Base-by-base conservation (phyloP, 345 rosid species). In the Microthlaspi erraticum region DNA sequence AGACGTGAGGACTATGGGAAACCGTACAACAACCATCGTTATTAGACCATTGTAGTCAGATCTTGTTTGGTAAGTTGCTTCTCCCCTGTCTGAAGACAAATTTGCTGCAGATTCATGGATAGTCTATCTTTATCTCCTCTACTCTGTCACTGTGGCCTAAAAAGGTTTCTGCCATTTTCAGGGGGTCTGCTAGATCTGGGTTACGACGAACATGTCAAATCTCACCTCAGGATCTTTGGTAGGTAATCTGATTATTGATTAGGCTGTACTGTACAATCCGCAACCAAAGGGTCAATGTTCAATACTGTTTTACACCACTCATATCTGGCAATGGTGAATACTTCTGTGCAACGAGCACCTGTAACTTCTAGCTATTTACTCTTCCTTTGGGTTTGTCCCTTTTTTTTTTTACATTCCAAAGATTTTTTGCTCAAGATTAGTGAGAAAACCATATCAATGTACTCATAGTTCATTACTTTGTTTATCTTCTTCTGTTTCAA, bases 1-100 rank as follows among this genome's bases (percentile, higher is more conserved):
- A 89, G 93, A 75, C 93, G 85, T 20, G 96, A 85, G 56, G 89
- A 83, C 71, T 94, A 83, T 81, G 92, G 93, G 64, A 94, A 88
- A 83, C 65, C 83, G 44, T 94, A 89, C 85, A 81, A 84, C 29
- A 81, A 84, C 29, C 29, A 26, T 56, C 93, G 88, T 41, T 91
- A 88, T 77, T 94, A 83, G 83, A 59, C 61, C 72, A 66, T 65
- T 26, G 52, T 69, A 45, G 18, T 44, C 43, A 68, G 65, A 76
- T 43, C 75, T 58, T 57, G 48, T 70, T 77, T 51, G 98, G 96
- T 88, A 83, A 93, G 97, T 87, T 80, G 52, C 74, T 71, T 68
- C 73, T 58, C 41, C 64, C 61, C 68, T 71, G 44, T 63, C 53
- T n/a, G 45, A 59, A 65, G 69, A 66, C 64, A 37, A 7, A 32